Base-by-base conservation (phyloP, 2,329 filamentous ascomycete genomes). In the Rugonectria rugulosa region DNA sequence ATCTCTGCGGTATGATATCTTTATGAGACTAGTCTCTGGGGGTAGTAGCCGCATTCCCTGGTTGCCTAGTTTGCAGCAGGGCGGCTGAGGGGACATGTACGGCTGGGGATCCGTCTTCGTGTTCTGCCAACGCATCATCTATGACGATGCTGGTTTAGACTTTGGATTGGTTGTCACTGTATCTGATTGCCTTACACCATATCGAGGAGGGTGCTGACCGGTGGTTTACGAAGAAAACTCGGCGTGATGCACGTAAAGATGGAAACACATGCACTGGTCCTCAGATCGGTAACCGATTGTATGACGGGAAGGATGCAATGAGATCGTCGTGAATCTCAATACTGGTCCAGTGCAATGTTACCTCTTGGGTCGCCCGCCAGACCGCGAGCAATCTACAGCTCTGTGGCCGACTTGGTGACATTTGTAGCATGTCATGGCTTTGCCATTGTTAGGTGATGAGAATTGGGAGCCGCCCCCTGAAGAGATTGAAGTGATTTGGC, bases 401-500 rank as follows among this genome's bases (percentile, higher is more conserved):
- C 80, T 81, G 70, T 91, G 88, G 2, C 87, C 87, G 27, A 76
- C 75, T 60, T 84, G 78, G 14, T 85, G 82, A 68, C 88, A 91
- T 15, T 75, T 80, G 71, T 82, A 84, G 69, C 88, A 91, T 40
- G 76, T 77, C 60, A 72, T 64, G 20, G 62, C 24, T 41, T 68
- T 69, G 47, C 48, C 51, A 38, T 53, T 64, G n/a, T 8, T 32
- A 9, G 61, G 48, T 2, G 68, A 53, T 29, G 62, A 58, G 48
- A 61, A 59, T 23, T 66, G 59, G 31, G 32, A 66, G 32, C 57
- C 66, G 15, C 72, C 73, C 2, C 64, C 67, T 2, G 68, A 68
- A n/a, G 87, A 90, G 41, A 91, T 84, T 2, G 85, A 88, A 5
- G 79, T 81, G 52, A 87, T 69, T 20, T 79, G 79, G 66, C 88